A percentile compares a stretch with the other conserved stretches of the same genome.
phyloP scores from a whole-genome alignment of 1,139 yeast species.

The Magnusiomyces paraingens region DNA sequence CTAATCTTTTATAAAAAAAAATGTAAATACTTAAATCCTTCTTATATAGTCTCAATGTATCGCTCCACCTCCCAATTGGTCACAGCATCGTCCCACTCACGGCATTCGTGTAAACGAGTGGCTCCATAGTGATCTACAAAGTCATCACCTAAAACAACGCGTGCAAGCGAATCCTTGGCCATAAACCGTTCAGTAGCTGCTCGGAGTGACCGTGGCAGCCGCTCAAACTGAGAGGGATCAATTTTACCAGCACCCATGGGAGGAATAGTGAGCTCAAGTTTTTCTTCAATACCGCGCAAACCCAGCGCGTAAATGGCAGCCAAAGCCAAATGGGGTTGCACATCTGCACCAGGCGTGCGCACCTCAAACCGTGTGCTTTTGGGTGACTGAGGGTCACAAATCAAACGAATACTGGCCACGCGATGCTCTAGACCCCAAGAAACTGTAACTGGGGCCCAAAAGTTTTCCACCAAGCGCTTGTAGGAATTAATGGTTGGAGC shows the following conservation, averaged over 20 bases:
- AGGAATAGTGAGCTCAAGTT: slow-evolving; percentile 26
- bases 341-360: slow-evolving; percentile 37
- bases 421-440: slow-evolving; percentile 37
- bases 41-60: slow-evolving; percentile 32
- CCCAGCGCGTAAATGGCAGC: slow-evolving; percentile 35
- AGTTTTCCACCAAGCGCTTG: slow-evolving; percentile 35
- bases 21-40: background rate
- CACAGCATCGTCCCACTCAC: slow-evolving; percentile 32
- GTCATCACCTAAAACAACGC: slow-evolving; percentile 32
- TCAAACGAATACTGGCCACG: slow-evolving; percentile 33
- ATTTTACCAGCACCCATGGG: slow-evolving; percentile 27
- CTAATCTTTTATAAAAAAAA: too few relatives aligned
- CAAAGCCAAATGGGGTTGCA: slow-evolving; percentile 34
- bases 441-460: slow-evolving; percentile 37
- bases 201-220: slow-evolving; percentile 29
- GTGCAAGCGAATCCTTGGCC: slow-evolving; percentile 27
- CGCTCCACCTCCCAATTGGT: slow-evolving; percentile 35
- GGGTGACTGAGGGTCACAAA: slow-evolving; percentile 29
- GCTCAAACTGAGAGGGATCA: slow-evolving; percentile 22
- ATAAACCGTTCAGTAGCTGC: slow-evolving; percentile 30
- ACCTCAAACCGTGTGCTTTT: slow-evolving; percentile 33
- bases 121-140: slow-evolving; percentile 36
- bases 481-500: slow-evolving; percentile 36
- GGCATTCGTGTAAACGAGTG: slow-evolving; percentile 32
- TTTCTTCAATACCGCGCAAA: slow-evolving; percentile 30